Evolutionary conservation across 2,329 filamentous ascomycete species (phyloP).

Genomic region (Diplodia intermedia): DNA sequence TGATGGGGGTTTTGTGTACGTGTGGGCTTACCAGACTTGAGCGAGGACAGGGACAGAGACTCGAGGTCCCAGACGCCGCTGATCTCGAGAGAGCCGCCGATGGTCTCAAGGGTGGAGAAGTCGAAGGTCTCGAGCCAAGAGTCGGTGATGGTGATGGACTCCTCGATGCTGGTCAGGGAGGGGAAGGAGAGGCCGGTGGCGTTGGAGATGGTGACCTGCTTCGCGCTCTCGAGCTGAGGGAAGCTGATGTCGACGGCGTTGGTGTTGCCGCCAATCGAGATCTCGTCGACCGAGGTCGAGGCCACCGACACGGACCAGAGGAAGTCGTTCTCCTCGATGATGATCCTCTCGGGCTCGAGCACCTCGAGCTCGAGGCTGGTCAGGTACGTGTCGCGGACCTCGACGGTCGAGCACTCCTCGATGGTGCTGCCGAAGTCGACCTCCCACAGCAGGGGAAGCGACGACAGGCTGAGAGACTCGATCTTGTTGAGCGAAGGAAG

Average conservation of each 20-base stretch:
- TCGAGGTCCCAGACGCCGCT: conserved; percentile 18
- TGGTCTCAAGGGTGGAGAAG: conserved; percentile 18
- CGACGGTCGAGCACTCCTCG: conserved; percentile 11
- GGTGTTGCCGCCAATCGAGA: conserved; percentile 16
- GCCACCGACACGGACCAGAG: conserved; percentile 19
- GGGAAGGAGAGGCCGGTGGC: conserved; percentile 20
- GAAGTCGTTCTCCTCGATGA: conserved; percentile 28
- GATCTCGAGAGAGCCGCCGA: conserved; percentile 22
- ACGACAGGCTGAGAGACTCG: conserved; percentile 21
- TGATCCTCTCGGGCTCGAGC: conserved; percentile 13
- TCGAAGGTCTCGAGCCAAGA: conserved; percentile 18
- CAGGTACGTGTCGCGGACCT: conserved; percentile 24
- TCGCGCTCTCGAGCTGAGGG: conserved; percentile 17
- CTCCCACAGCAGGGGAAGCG: conserved; percentile 29
- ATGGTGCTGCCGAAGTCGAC: conserved; percentile 22
- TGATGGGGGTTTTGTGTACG: background rate
- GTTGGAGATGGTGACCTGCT: conserved; percentile 20
- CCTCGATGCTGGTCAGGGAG: conserved; percentile 22
- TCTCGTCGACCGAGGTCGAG: conserved; percentile 20
- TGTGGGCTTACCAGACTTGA: conserved; percentile 1
- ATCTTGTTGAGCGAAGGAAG: conserved; percentile 21
- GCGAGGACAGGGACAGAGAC: conserved; percentile 21
- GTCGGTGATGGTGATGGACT: conserved; percentile 22
- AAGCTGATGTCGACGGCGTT: conserved; percentile 28
- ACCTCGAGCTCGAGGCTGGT: conserved; percentile 22